These are phyloP conservation scores for Malus hybrid DNA, from an alignment of 331 rosid genomes.

Conservation along the genomic window DNA sequence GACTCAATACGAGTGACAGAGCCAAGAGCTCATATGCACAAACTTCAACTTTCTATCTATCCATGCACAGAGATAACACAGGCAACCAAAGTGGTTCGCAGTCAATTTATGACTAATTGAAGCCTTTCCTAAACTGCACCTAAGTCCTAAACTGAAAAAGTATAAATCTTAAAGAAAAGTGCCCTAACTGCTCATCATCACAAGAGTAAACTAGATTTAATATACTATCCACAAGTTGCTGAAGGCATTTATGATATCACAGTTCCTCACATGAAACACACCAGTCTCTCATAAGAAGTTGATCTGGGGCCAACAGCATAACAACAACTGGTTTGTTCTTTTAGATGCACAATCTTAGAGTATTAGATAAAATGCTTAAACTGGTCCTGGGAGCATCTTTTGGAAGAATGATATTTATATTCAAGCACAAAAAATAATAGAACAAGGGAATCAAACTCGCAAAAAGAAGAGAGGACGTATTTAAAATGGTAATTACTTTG, in stretches of 20 bases:
- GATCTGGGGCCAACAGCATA: neutral
- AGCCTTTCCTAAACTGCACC: neutral
- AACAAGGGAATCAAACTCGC: slow-evolving; percentile 1
- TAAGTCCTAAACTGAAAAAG: neutral
- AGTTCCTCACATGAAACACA: neutral
- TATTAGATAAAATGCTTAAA: neutral
- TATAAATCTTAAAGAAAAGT: neutral
- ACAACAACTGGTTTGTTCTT: neutral
- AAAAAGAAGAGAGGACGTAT: slow-evolving; percentile 3
- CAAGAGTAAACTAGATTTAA: neutral
- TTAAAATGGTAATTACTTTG: slow-evolving; percentile 38
- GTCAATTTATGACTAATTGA: neutral
- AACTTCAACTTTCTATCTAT: neutral
- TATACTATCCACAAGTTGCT: neutral
- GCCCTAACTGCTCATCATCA: neutral
- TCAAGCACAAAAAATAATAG: slow-evolving; percentile 4
- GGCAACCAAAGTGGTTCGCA: neutral
- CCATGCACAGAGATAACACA: neutral
- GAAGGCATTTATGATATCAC: neutral
- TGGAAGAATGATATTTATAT: neutral
- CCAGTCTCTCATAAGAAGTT: neutral
- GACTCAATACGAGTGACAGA: neutral
- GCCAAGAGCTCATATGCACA: neutral
- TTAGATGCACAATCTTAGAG: neutral
- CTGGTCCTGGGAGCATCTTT: neutral